Evolutionary conservation across 2,329 filamentous ascomycete genomes (phyloP), one percentile per base, ranked within the genome.

Genomic region (Dactylellina drechsleri): DNA sequence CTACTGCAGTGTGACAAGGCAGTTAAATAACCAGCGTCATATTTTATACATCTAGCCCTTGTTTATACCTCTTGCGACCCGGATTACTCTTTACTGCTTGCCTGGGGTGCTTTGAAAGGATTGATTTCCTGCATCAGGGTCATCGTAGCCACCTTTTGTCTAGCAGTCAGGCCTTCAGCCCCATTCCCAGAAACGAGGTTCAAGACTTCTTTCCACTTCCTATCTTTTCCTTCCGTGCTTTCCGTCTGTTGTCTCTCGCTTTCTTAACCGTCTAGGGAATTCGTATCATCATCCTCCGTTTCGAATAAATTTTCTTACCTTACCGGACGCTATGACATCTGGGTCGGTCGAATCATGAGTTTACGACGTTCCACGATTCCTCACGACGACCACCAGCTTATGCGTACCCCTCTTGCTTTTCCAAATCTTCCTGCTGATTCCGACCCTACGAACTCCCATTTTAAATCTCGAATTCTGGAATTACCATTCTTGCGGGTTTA

Each of bases 261-360:
- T 60, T 49, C 56, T 28, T 56, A 41, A 56, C 28, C 13, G 50
- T 54, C 50, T 54, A 54, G 50, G 50, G 20, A 31, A 54, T 31
- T 26, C 58, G 28, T 45, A 53, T 43, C 54, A 45, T 47, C 49
- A 45, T 26, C 31, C 23, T 50, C 18, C 16, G n/a, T 66, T 52
- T 15, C 12, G 47, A 20, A n/a, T 52, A 4, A 18, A 7, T 57
- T 28, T 20, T 52, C 16, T n/a, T 65, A 15, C 43, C 23, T 56
- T 28, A 45, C 45, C 56, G 54, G 6, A 28, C 52, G 45, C 49
- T 18, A 75, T 68, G 71, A 58, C 18, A 53, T 56, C 23, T 47
- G 45, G 31, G 64, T 40, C 40, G 47, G 47, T 68, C 59, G 49
- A 68, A 68, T 59, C 71, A 75, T 75, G 71, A 75, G 56, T 49